Conservation (phyloP, 192 early-diverging fungal species). For the Martensiomyces pterosporus region DNA sequence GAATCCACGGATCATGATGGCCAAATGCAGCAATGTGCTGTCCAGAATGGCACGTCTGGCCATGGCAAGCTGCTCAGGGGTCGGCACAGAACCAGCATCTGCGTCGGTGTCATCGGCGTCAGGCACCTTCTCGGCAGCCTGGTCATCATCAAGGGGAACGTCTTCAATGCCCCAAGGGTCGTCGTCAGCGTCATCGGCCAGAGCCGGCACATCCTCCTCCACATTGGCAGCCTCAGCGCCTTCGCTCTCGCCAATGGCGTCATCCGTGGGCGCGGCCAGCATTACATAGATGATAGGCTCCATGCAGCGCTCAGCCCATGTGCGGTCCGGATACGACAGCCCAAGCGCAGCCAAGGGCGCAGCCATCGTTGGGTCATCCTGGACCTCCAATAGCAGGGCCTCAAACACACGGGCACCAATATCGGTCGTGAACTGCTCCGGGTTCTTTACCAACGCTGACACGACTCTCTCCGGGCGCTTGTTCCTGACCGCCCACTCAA, state of each 20-base stretch:
- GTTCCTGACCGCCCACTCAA: conserved; percentile 15
- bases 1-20: conserved; percentile 14
- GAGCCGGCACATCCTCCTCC: background rate
- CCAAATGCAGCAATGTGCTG: conserved; percentile 15
- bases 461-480: conserved; percentile 4
- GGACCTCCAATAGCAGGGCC: conserved; percentile 3
- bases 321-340: conserved; percentile 16
- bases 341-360: conserved; percentile 16
- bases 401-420: conserved; percentile 10
- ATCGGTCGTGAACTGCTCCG: background rate
- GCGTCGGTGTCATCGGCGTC: too few species aligned
- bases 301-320: conserved; percentile 34
- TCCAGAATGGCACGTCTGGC: conserved; percentile 12
- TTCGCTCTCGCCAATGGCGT: background rate
- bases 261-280: background rate
- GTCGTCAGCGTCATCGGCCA: conserved; percentile 6
- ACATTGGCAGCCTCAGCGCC: background rate
- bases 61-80: conserved; percentile 5
- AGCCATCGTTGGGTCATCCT: conserved; percentile 5
- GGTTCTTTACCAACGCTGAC: conserved; percentile 3
- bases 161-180: conserved; percentile 37
- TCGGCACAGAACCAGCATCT: too few species aligned
- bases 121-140: background rate
- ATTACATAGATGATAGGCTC: conserved; percentile 14
- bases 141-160: conserved; percentile 10